A percentile compares a stretch with the other conserved stretches of the same genome.
phyloP scores from a whole-genome alignment of 2,329 filamentous ascomycete genomes.

The Fusarium avenaceum region DNA sequence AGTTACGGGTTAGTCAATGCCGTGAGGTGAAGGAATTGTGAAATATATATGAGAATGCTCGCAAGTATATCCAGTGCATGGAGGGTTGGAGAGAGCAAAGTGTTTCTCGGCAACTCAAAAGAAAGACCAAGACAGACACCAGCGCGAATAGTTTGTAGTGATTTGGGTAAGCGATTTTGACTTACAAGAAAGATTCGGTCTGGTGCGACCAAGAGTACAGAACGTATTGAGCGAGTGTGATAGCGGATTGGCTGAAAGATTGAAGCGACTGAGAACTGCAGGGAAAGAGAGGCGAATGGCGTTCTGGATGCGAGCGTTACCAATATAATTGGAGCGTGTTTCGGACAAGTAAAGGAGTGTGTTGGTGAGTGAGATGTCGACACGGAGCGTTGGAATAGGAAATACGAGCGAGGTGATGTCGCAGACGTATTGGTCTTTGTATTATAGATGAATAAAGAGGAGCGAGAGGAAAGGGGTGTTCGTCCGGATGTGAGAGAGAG shows the following conservation, averaged over 20 bases:
- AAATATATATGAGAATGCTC: background rate
- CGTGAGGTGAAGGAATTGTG: background rate
- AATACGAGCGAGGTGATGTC: constrained; percentile 37
- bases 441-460: constrained; percentile 11
- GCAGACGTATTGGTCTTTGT: constrained; percentile 41
- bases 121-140: constrained; percentile 14
- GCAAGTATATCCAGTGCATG: constrained; percentile 9
- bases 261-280: constrained; percentile 36
- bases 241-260: constrained; percentile 41
- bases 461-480: constrained; percentile 37
- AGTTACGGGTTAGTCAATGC: constrained; percentile 36
- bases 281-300: constrained; percentile 36
- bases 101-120: constrained; percentile 11
- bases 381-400: too few species aligned
- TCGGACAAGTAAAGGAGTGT: constrained; percentile 48
- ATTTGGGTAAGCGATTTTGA: constrained; percentile 51
- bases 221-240: constrained; percentile 35
- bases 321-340: constrained; percentile 54
- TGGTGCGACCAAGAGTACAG: constrained; percentile 49
- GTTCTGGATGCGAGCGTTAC: constrained; percentile 50
- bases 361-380: constrained; percentile 29
- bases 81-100: background rate
- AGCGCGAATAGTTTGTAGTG: constrained; percentile 15
- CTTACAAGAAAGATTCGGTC: constrained; percentile 52
- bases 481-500: constrained; percentile 26